Evolutionary conservation across 2,329 filamentous ascomycete species (phyloP).

Genomic region (Penicillium sp.): DNA sequence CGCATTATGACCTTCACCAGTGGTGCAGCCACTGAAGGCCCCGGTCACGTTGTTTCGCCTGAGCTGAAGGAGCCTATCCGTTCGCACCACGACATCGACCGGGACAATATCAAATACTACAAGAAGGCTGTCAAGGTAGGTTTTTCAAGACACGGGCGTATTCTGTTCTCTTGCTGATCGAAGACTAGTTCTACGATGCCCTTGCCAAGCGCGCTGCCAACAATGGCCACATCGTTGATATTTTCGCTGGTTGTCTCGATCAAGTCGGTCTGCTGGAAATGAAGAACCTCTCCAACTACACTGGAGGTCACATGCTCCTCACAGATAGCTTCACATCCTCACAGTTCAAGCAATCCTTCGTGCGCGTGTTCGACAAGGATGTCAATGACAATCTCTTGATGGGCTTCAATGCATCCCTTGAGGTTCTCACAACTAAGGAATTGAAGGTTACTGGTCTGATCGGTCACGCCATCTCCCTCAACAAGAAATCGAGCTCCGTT

Average conservation of each 20-base stretch:
- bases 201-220: conserved; percentile 91
- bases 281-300: conserved; percentile 94
- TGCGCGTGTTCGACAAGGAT: conserved; percentile 95
- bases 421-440: conserved; percentile 96
- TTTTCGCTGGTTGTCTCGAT: conserved; percentile 95
- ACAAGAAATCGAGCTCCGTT: conserved; percentile 96
- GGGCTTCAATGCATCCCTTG: conserved; percentile 95
- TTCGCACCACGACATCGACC: conserved; percentile 97
- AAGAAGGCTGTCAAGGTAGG: conserved; percentile 94
- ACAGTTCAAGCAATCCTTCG: conserved; percentile 99
- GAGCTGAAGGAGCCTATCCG: conserved; percentile 95
- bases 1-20: conserved; percentile 97
- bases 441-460: conserved; percentile 97
- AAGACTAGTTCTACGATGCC: conserved; percentile 80
- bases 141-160: neutral
- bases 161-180: conserved; percentile 17
- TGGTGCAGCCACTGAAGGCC: conserved; percentile 90
- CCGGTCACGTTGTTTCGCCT: conserved; percentile 92
- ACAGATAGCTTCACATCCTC: conserved; percentile 98
- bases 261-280: conserved; percentile 97
- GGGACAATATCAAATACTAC: conserved; percentile 99
- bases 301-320: conserved; percentile 95
- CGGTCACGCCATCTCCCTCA: conserved; percentile 90
- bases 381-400: conserved; percentile 90
- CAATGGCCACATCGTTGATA: conserved; percentile 95